Evolutionary conservation across 306 rosid species (phyloP), one percentile per base, ranked within the genome.

Genomic region (Cicer bijugum): DNA sequence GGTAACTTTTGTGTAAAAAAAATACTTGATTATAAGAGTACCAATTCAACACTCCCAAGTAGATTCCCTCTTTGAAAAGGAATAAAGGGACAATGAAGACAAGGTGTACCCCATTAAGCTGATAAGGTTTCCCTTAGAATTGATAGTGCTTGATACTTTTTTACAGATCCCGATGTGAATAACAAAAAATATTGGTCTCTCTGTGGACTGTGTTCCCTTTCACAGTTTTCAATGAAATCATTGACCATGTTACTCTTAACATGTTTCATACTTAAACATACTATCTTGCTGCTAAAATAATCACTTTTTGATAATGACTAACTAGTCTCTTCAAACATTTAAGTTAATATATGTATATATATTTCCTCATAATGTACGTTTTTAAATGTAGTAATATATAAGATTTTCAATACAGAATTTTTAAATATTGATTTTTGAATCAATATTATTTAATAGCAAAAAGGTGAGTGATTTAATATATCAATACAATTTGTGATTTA

Each of bases 101-200:
- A 60, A 10, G 50, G 60, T 39, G 82, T 17, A 78, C 88, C 86
- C 86, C 84, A 65, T 78, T 48, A 67, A 75, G 48, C 75, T 40
- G 37, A 81, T 63, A 72, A 71, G 68, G 64, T 50, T 69, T 51
- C 19, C 47, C 75, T 76, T 71, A 53, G 66, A 70, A 76, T 16
- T 68, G 75, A 52, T 44, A 14, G 65, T 65, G 76, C 73, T 23
- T 43, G 16, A 71, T 69, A 67, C 84, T 52, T 76, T 63, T 68
- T 42, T 84, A 37, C 87, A 48, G 69, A 88, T 85, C 90, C 87
- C 89, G 0, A 84, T 75, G 12, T 75, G 42, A 75, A 69, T 39
- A 64, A 70, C 63, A 64, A 12, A 83, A 71, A 23, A 81, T 69
- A 9, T 5, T 74, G 53, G 69, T 74, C 78, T 70, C 75, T 57